Evolutionary conservation across 352 stramenopile genomes (phyloP).

Genomic region (Phytophthora rubi): DNA sequence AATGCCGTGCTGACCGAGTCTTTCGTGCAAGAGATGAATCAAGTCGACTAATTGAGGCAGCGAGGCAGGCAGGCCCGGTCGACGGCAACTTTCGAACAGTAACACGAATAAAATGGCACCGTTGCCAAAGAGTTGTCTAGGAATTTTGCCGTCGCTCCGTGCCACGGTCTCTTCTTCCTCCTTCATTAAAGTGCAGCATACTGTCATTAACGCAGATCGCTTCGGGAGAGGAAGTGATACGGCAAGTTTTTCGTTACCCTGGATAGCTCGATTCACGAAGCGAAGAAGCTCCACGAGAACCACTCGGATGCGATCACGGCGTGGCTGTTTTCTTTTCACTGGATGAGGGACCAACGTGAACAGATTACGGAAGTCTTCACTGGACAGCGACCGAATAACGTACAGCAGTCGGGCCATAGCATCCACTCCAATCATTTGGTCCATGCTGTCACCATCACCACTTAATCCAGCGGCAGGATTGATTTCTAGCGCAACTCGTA

Average conservation of each 20-base stretch:
- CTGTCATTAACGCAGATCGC: slow-evolving; percentile 43
- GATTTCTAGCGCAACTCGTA: slow-evolving; percentile 35
- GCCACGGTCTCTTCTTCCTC: slow-evolving; percentile 65
- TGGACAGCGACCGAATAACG: slow-evolving; percentile 41
- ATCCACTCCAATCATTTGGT: slow-evolving; percentile 37
- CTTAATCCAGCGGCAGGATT: not conserved
- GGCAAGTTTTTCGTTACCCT: slow-evolving; percentile 5
- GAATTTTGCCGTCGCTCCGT: slow-evolving; percentile 50
- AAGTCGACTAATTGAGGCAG: slow-evolving; percentile 24
- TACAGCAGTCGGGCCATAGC: slow-evolving; percentile 43
- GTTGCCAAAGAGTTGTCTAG: slow-evolving; percentile 56
- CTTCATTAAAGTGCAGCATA: slow-evolving; percentile 69
- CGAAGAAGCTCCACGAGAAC: slow-evolving; percentile 51
- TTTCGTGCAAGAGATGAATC: slow-evolving; percentile 50
- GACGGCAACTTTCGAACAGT: slow-evolving; percentile 40
- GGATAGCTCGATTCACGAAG: slow-evolving; percentile 43
- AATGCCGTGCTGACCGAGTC: slow-evolving; percentile 55
- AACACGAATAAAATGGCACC: slow-evolving; percentile 60
- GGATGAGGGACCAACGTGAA: slow-evolving; percentile 38
- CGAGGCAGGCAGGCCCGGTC: slow-evolving; percentile 2
- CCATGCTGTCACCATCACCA: not conserved
- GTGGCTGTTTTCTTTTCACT: slow-evolving; percentile 54
- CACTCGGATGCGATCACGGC: slow-evolving; percentile 52
- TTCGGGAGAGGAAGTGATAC: slow-evolving; percentile 32
- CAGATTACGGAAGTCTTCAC: slow-evolving; percentile 42